A percentile compares a stretch with the other conserved stretches of the same genome.
These are phyloP conservation scores for Metrosideros polymorpha DNA, from an alignment of 441 rosid genomes.

Conservation along the genomic window DNA sequence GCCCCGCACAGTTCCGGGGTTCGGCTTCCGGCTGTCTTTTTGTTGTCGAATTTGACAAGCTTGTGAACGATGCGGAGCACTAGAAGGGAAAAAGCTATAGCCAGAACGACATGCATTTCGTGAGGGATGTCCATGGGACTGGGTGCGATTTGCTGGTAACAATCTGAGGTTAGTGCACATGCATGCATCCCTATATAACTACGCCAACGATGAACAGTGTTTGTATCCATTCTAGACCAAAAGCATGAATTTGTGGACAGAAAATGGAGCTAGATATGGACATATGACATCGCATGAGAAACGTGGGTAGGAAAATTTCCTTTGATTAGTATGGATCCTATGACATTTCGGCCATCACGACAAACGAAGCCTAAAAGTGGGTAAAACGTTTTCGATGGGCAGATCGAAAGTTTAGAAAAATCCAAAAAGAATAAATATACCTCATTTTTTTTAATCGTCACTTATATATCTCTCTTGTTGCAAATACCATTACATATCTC, in stretches of 20 bases:
- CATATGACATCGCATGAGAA: neutral
- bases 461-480: neutral
- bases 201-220: neutral
- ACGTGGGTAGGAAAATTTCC: neutral
- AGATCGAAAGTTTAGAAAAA: neutral
- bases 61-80: neutral
- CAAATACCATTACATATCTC: neutral
- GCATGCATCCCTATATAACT: neutral
- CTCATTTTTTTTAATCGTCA: neutral
- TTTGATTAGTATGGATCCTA: too few relatives aligned
- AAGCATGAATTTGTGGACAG: neutral
- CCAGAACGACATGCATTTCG: neutral
- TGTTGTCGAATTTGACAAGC: neutral
- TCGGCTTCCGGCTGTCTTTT: neutral
- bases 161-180: neutral
- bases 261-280: neutral
- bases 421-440: neutral
- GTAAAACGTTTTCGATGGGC: neutral
- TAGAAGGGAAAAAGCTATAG: neutral
- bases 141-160: neutral
- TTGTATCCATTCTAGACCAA: neutral
- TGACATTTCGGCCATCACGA: neutral
- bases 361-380: neutral
- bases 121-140: neutral
- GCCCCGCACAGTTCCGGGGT: slow-evolving; percentile 41